Percentiles rank a stretch among this genome's conserved stretches.
Evolutionary conservation across 768 basidiomycete genomes (phyloP).

Genomic region (Trametopsis cervina): DNA sequence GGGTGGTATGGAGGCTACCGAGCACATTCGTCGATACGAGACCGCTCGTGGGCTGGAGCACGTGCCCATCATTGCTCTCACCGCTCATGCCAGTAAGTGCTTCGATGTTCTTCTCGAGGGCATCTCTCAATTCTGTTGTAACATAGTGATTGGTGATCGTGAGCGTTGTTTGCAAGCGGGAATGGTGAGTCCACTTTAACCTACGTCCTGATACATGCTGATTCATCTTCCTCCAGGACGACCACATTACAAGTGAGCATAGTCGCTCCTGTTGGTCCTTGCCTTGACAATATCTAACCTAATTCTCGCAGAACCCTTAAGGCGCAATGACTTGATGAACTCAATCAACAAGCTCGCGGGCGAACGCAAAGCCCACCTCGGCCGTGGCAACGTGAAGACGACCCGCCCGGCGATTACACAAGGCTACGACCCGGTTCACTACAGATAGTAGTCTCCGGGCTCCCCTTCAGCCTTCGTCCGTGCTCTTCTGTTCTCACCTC

Average conservation of each 20-base stretch:
- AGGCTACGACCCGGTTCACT: background rate
- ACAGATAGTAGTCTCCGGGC: background rate
- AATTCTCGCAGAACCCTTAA: slow-evolving; percentile 55
- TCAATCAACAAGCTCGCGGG: slow-evolving; percentile 76
- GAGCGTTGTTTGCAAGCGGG: slow-evolving; percentile 73
- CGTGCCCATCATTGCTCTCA: slow-evolving; percentile 93
- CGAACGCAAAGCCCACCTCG: slow-evolving; percentile 33
- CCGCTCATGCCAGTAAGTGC: slow-evolving; percentile 89
- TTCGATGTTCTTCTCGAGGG: background rate
- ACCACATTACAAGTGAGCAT: slow-evolving; percentile 71
- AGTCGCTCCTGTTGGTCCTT: background rate
- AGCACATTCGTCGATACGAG: slow-evolving; percentile 84
- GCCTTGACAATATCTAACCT: slow-evolving; percentile 1
- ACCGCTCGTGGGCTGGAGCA: slow-evolving; percentile 57
- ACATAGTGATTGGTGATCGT: slow-evolving; percentile 85
- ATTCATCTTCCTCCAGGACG: slow-evolving; percentile 34
- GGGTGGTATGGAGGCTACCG: slow-evolving; percentile 98
- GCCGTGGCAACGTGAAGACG: background rate
- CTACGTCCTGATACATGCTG: background rate
- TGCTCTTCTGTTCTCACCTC: background rate
- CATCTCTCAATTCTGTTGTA: too few species aligned
- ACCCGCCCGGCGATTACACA: background rate
- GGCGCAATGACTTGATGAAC: slow-evolving; percentile 73
- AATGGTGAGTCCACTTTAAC: slow-evolving; percentile 31
- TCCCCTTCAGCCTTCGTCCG: background rate